phyloP scores from a whole-genome alignment of 495 filamentous ascomycete genomes.

The Astrothelium subdiscretum region DNA sequence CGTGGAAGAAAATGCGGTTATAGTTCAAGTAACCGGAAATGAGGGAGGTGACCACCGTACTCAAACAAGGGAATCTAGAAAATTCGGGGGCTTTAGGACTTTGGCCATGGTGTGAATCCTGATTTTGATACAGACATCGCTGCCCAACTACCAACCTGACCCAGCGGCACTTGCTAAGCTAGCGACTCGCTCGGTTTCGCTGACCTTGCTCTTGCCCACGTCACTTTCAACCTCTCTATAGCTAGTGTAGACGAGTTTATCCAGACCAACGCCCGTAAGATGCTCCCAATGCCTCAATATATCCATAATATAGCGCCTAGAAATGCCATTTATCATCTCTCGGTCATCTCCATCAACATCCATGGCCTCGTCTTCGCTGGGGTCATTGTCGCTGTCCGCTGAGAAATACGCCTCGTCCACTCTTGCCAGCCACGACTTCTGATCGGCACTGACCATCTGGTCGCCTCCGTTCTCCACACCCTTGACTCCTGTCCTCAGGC shows the following conservation, averaged over 20 bases:
- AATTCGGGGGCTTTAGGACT: no score
- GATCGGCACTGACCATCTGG: conserved; percentile 43
- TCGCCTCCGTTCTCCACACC: conserved; percentile 22
- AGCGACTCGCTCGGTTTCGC: conserved; percentile 68
- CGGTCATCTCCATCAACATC: conserved; percentile 15
- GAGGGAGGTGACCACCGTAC: no score
- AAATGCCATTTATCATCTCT: conserved; percentile 42
- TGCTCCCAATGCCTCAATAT: conserved; percentile 61
- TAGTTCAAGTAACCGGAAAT: no score
- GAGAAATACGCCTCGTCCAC: conserved; percentile 96
- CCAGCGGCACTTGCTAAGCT: conserved; percentile 88
- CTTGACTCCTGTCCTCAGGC: conserved; percentile 18
- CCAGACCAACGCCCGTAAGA: conserved; percentile 54
- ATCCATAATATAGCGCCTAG: conserved; percentile 35
- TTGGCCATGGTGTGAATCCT: no score
- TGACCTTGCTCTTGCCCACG: conserved; percentile 62
- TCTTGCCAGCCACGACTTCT: conserved; percentile 72
- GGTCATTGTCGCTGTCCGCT: conserved; percentile 51
- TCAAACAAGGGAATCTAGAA: no score
- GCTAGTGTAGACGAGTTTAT: conserved; percentile 68
- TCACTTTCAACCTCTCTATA: conserved; percentile 91
- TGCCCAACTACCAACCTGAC: conserved; percentile 91
- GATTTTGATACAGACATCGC: no score
- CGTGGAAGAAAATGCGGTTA: no score
- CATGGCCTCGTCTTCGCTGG: conserved; percentile 23